Conservation (phyloP, 2,329 filamentous ascomycete species). For the Alternaria ethzedia region DNA sequence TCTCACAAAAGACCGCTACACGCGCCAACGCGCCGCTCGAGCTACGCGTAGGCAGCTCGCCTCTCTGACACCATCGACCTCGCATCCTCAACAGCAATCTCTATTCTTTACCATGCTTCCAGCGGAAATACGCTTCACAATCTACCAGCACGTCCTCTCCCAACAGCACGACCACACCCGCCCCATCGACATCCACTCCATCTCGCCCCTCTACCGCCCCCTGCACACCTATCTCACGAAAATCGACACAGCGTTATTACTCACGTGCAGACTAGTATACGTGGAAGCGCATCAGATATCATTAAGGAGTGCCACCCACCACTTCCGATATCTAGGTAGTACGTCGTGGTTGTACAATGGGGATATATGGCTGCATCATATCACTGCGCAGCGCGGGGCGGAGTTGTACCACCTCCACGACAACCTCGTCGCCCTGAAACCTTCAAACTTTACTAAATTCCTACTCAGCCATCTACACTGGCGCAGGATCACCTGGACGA, state of each 20-base stretch:
- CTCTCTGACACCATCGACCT: slow-evolving; percentile 24
- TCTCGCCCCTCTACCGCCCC: slow-evolving; percentile 23
- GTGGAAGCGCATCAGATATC: slow-evolving; percentile 48
- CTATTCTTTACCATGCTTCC: slow-evolving; percentile 31
- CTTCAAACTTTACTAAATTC: slow-evolving; percentile 12
- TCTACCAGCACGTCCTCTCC: slow-evolving; percentile 21
- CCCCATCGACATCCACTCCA: slow-evolving; percentile 10
- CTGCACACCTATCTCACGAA: slow-evolving; percentile 39
- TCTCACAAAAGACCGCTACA: slow-evolving; percentile 7
- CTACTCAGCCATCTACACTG: slow-evolving; percentile 25
- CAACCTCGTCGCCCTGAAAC: slow-evolving; percentile 7
- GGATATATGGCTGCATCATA: slow-evolving; percentile 23
- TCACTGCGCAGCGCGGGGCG: slow-evolving; percentile 26
- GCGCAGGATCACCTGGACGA: slow-evolving; percentile 33
- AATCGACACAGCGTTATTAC: slow-evolving; percentile 40
- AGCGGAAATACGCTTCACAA: slow-evolving; percentile 29
- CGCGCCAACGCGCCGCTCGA: slow-evolving; percentile 20
- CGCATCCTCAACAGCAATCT: slow-evolving; percentile 26
- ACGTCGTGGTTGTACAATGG: slow-evolving; percentile 18
- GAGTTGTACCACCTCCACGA: slow-evolving; percentile 33
- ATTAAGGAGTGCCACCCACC: slow-evolving; percentile 36
- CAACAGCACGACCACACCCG: slow-evolving; percentile 16
- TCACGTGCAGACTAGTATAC: slow-evolving; percentile 50
- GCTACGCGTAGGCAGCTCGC: slow-evolving; percentile 22
- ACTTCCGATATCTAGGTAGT: slow-evolving; percentile 13